Evolutionary conservation across 2,329 filamentous ascomycete species (phyloP).

Genomic region (Pseudogymnoascus sp.): DNA sequence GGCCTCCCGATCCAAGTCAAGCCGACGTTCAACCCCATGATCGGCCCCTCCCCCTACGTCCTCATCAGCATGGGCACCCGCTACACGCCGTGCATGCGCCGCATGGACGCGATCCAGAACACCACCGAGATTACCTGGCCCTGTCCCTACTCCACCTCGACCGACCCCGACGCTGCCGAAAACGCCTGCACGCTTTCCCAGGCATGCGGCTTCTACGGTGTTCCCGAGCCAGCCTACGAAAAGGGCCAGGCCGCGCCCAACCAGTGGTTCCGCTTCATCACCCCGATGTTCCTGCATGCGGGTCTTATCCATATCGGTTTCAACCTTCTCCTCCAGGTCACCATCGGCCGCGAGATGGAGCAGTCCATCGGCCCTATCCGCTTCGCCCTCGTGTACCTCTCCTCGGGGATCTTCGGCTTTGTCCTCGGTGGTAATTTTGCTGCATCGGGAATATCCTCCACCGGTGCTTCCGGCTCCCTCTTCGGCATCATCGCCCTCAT

Average conservation of each 20-base stretch:
- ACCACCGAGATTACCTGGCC: constrained; percentile 55
- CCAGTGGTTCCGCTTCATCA: constrained; percentile 96
- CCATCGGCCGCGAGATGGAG: constrained; percentile 88
- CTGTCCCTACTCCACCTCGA: constrained; percentile 66
- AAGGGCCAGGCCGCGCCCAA: constrained; percentile 57
- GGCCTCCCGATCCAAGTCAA: constrained; percentile 53
- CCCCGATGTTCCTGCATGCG: constrained; percentile 91
- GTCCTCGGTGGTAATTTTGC: constrained; percentile 93
- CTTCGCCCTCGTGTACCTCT: constrained; percentile 84
- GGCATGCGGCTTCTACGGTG: constrained; percentile 74
- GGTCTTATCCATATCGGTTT: constrained; percentile 93
- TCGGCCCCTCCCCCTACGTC: constrained; percentile 83
- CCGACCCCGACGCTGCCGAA: constrained; percentile 40
- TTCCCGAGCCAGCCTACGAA: not conserved
- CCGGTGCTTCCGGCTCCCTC: constrained; percentile 81
- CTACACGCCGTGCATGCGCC: constrained; percentile 93
- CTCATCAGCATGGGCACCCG: constrained; percentile 96
- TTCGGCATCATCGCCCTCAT: constrained; percentile 89
- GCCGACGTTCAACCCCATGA: constrained; percentile 92
- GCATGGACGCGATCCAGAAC: constrained; percentile 59
- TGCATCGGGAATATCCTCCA: constrained; percentile 71
- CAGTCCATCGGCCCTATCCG: constrained; percentile 79
- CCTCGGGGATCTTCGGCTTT: constrained; percentile 89
- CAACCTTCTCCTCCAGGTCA: constrained; percentile 88
- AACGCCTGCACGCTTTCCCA: constrained; percentile 68